Evolutionary conservation across 306 rosid genomes (phyloP).

Genomic region (Quercus robur): DNA sequence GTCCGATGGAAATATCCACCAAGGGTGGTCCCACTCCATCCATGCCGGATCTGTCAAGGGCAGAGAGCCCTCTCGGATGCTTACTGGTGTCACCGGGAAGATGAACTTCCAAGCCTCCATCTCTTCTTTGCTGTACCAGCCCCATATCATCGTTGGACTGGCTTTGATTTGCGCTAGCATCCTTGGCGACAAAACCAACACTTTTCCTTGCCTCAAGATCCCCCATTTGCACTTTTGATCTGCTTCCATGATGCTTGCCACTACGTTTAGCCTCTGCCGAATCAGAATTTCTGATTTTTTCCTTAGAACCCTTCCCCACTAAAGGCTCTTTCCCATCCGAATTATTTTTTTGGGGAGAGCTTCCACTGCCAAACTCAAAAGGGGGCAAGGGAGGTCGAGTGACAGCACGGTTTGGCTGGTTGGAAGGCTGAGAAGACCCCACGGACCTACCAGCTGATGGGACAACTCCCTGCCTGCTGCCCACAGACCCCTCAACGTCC

Average conservation of each 20-base stretch:
- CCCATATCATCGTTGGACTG: no score
- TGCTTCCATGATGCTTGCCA: no score
- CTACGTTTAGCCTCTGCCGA: fast-evolving
- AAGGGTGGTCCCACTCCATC: no score
- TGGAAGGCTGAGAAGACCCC: fast-evolving
- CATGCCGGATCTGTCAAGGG: no score
- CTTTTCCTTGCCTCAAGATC: fast-evolving
- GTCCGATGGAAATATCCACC: no score
- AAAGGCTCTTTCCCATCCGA: fast-evolving
- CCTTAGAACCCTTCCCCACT: fast-evolving
- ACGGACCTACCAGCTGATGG: fast-evolving
- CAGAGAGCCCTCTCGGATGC: fast-evolving
- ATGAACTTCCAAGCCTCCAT: no score
- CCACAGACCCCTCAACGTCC: fast-evolving
- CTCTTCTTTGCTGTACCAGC: no score
- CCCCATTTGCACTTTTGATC: fast-evolving
- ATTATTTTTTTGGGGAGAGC: fast-evolving
- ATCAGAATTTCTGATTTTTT: fast-evolving
- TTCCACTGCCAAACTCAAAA: no score
- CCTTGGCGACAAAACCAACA: fast-evolving
- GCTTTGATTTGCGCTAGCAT: no score
- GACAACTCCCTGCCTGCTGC: no score
- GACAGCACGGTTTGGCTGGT: fast-evolving
- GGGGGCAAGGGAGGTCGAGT: fast-evolving
- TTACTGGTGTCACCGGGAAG: fast-evolving